Evolutionary conservation across 1,284 basidiomycete genomes (phyloP).

Genomic region (Ganoderma leucocontextum): DNA sequence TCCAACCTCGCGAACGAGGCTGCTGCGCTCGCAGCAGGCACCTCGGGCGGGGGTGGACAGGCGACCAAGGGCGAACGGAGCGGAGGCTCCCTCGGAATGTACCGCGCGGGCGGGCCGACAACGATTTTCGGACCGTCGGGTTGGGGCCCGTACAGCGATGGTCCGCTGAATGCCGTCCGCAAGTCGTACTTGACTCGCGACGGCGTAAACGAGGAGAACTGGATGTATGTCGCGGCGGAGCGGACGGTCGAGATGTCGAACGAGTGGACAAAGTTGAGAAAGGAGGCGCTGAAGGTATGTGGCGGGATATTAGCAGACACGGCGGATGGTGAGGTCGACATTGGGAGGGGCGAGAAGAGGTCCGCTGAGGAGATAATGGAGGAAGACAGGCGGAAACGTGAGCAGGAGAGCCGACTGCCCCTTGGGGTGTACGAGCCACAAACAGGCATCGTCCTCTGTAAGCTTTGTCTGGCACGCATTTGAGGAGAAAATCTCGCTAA

Average conservation of each 20-base stretch:
- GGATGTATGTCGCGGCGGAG: conserved; percentile 84
- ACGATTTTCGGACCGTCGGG: conserved; percentile 88
- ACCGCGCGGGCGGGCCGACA: conserved; percentile 86
- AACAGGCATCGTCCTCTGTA: conserved; percentile 72
- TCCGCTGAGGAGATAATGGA: conserved; percentile 39
- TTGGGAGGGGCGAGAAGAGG: conserved; percentile 33
- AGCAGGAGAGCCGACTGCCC: conserved; percentile 50
- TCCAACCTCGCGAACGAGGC: conserved; percentile 55
- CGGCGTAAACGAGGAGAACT: conserved; percentile 85
- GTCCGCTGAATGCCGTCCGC: conserved; percentile 79
- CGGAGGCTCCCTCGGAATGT: conserved; percentile 64
- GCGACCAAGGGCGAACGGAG: conserved; percentile 46
- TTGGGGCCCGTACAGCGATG: conserved; percentile 85
- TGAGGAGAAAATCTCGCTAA: conserved; percentile 20
- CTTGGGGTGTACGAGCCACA: conserved; percentile 80
- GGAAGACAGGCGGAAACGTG: conserved; percentile 36
- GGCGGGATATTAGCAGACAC: conserved; percentile 46
- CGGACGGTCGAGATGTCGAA: conserved; percentile 68
- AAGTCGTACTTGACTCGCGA: conserved; percentile 76
- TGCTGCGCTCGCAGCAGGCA: conserved; percentile 51
- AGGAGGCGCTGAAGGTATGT: conserved; percentile 60
- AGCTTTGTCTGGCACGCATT: conserved; percentile 38
- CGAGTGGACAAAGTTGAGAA: conserved; percentile 70
- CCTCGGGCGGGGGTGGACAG: conserved; percentile 45
- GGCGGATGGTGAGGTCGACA: conserved; percentile 26